These are phyloP conservation scores for Nymphaea colorata DNA, from an alignment of 164 flowering plant species.

Conservation along the genomic window DNA sequence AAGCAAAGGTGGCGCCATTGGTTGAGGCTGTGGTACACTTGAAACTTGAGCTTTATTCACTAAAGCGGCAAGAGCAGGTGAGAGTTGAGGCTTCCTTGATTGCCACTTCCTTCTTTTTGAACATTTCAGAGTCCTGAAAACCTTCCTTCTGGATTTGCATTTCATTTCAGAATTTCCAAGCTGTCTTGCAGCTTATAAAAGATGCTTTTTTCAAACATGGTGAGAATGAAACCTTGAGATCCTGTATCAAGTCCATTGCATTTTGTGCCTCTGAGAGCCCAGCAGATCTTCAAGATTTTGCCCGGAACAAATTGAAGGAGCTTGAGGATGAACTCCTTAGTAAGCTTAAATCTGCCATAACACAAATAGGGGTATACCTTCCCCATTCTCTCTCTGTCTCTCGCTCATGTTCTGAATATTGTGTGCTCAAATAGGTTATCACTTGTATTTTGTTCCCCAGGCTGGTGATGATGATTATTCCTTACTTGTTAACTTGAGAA, in stretches of 20 bases:
- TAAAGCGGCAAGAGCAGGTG: conserved; percentile 95
- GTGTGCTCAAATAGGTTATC: background rate
- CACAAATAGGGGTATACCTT: conserved; percentile 54
- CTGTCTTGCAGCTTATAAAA: conserved; percentile 60
- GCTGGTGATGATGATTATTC: conserved; percentile 88
- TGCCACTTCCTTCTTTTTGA: background rate
- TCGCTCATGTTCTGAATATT: background rate
- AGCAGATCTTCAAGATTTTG: conserved; percentile 87
- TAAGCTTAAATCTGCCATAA: conserved; percentile 71
- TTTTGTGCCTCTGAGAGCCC: conserved; percentile 66
- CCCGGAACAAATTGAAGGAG: conserved; percentile 60
- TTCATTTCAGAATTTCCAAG: conserved; percentile 56
- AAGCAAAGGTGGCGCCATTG: conserved; percentile 60
- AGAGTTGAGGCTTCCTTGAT: conserved; percentile 1
- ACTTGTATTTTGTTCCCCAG: conserved; percentile 24
- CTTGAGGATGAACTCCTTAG: conserved; percentile 72
- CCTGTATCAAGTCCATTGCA: conserved; percentile 76
- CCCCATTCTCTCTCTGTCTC: background rate
- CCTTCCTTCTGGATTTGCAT: background rate
- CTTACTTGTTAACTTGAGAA: conserved; percentile 82
- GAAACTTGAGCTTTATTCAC: conserved; percentile 85
- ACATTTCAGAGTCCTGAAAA: background rate
- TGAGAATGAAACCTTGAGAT: conserved; percentile 77
- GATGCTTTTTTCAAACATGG: conserved; percentile 95
- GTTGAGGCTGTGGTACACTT: conserved; percentile 56